Evolutionary conservation across 1,284 basidiomycete species (phyloP).

Genomic region (Ganoderma resinaceum): DNA sequence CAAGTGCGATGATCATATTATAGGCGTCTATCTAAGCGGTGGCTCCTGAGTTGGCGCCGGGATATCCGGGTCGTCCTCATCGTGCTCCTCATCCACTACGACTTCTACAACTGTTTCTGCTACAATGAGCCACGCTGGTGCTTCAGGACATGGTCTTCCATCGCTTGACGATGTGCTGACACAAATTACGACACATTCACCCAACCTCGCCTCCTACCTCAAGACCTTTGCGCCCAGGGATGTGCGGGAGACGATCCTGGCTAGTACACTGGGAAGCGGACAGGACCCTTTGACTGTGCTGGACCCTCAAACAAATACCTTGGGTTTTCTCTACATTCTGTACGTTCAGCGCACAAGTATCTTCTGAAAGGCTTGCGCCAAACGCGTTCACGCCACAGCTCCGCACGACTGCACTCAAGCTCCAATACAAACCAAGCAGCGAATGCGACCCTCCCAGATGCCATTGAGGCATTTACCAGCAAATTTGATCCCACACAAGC

Average conservation of each 20-base stretch:
- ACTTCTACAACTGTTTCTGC: background rate
- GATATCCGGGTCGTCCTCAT: background rate
- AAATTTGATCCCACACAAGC: slow-evolving; percentile 66
- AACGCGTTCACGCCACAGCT: slow-evolving; percentile 44
- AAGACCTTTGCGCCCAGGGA: slow-evolving; percentile 34
- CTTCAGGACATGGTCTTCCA: slow-evolving; percentile 16
- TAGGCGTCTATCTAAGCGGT: slow-evolving; percentile 19
- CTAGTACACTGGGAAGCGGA: slow-evolving; percentile 54
- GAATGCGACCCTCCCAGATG: slow-evolving; percentile 35
- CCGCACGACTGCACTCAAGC: slow-evolving; percentile 54
- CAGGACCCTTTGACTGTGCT: slow-evolving; percentile 69
- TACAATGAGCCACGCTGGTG: slow-evolving; percentile 17
- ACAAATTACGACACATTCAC: slow-evolving; percentile 24
- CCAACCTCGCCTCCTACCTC: slow-evolving; percentile 21
- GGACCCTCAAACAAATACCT: slow-evolving; percentile 59
- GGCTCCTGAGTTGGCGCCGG: background rate
- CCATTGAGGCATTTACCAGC: slow-evolving; percentile 63
- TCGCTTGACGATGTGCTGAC: slow-evolving; percentile 29
- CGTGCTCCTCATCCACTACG: slow-evolving; percentile 7
- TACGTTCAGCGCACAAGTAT: slow-evolving; percentile 45
- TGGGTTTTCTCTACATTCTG: slow-evolving; percentile 76
- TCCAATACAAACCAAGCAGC: background rate
- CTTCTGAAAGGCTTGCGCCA: slow-evolving; percentile 10
- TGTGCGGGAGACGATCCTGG: slow-evolving; percentile 33
- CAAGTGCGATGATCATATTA: background rate